Conservation (phyloP, 768 basidiomycete genomes). For the Leucosporidium creatinivorum region DNA sequence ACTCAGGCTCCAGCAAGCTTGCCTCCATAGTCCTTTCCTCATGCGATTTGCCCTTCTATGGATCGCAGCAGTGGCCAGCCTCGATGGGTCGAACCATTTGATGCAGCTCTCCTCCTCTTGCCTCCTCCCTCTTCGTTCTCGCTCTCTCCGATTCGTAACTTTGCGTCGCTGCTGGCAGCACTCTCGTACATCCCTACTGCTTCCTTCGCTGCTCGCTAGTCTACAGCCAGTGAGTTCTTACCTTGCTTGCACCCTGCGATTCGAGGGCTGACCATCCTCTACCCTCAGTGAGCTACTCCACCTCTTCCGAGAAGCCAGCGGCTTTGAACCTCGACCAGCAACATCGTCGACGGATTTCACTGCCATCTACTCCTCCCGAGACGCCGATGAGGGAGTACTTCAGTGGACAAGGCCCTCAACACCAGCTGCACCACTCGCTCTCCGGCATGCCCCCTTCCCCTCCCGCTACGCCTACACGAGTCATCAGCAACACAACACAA, state of each 20-base stretch:
- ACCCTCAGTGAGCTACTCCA: background rate
- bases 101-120: background rate
- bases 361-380: background rate
- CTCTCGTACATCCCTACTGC: background rate
- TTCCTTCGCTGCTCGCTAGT: conserved; percentile 45
- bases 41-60: too few relatives aligned
- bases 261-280: background rate
- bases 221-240: background rate
- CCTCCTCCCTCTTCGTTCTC: background rate
- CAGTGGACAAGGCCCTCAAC: background rate
- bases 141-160: background rate
- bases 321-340: background rate
- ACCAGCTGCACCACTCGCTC: background rate
- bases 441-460: background rate
- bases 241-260: conserved; percentile 34
- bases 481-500: background rate
- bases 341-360: background rate
- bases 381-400: background rate
- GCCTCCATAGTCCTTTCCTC: too few relatives aligned
- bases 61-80: too few relatives aligned
- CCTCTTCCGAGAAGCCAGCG: background rate
- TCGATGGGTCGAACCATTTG: too few relatives aligned
- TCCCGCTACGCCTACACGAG: background rate
- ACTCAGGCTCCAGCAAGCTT: too few relatives aligned
- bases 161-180: background rate